phyloP scores from a whole-genome alignment of 129 eudicot genomes.

The Cynara cardunculus region DNA sequence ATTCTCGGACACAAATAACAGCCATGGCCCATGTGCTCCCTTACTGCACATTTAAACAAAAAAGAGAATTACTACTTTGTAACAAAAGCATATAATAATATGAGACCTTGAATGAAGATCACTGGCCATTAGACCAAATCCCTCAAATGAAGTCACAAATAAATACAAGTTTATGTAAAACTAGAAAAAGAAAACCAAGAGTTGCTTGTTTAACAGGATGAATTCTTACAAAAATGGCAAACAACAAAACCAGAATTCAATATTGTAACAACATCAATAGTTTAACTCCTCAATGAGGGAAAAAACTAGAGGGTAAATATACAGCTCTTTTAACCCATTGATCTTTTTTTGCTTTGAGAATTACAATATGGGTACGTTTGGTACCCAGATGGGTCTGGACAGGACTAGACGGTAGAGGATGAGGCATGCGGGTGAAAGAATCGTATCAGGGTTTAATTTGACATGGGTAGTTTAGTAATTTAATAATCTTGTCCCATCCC shows the following conservation, averaged over 20 bases:
- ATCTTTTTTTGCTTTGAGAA: neutral
- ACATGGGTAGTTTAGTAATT: too few relatives aligned
- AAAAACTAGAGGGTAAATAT: neutral
- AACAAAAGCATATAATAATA: neutral
- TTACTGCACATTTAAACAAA: slow-evolving; percentile 38
- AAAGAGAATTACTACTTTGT: neutral
- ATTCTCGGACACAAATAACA: slow-evolving; percentile 86
- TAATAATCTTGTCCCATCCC: too few relatives aligned
- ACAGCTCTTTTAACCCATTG: neutral
- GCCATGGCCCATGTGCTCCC: slow-evolving; percentile 69
- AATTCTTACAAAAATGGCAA: too few relatives aligned
- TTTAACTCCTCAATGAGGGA: neutral
- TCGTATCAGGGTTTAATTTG: neutral
- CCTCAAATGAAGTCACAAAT: neutral
- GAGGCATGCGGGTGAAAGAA: neutral
- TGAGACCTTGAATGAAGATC: neutral
- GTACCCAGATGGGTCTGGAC: too few relatives aligned
- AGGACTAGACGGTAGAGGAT: too few relatives aligned
- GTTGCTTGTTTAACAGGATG: too few relatives aligned
- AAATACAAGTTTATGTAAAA: neutral
- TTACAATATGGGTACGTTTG: neutral
- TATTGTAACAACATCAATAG: too few relatives aligned
- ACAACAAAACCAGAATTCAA: too few relatives aligned
- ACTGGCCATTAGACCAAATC: neutral
- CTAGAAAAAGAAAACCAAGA: too few relatives aligned